Evolutionary conservation across 2,329 filamentous ascomycete genomes (phyloP).

Genomic region (Ophiocordyceps robertsii): DNA sequence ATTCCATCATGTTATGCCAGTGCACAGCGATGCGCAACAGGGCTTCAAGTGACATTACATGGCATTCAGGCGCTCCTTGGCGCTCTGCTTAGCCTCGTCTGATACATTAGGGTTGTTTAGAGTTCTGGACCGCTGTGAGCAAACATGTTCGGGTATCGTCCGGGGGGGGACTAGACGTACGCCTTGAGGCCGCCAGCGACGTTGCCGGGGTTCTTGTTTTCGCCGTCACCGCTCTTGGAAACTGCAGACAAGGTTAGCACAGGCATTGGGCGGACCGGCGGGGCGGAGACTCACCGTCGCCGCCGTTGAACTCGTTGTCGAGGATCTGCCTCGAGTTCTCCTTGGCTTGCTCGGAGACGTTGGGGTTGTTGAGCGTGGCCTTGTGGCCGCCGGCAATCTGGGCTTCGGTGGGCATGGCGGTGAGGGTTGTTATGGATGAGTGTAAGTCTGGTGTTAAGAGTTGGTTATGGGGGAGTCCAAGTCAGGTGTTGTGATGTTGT

Average conservation of each 20-base stretch:
- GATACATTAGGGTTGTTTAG: conserved; percentile 43
- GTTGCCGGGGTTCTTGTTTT: conserved; percentile 39
- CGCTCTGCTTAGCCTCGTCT: conserved; percentile 40
- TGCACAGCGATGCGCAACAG: too few relatives aligned
- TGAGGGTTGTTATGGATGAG: too few relatives aligned
- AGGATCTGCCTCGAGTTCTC: conserved; percentile 39
- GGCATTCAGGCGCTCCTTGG: conserved; percentile 34
- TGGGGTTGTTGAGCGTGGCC: conserved; percentile 43
- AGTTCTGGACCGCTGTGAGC: too few relatives aligned
- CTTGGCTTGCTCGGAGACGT: conserved; percentile 41
- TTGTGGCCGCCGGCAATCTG: conserved; percentile 45
- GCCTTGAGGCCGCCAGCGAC: conserved; percentile 38
- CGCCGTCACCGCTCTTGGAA: conserved; percentile 16
- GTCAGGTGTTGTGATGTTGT: background rate
- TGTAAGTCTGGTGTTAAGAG: too few relatives aligned
- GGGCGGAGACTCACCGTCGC: conserved; percentile 20
- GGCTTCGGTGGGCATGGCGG: conserved; percentile 31
- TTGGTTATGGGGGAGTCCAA: background rate
- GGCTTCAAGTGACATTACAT: too few relatives aligned
- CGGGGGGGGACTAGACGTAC: too few relatives aligned
- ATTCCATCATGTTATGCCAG: too few relatives aligned
- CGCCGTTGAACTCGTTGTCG: conserved; percentile 32
- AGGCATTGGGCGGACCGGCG: too few relatives aligned
- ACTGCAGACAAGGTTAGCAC: conserved; percentile 7
- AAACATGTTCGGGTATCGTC: too few relatives aligned